phyloP scores from a whole-genome alignment of 768 basidiomycete genomes.

The Chalciporus sphaerocephalus region DNA sequence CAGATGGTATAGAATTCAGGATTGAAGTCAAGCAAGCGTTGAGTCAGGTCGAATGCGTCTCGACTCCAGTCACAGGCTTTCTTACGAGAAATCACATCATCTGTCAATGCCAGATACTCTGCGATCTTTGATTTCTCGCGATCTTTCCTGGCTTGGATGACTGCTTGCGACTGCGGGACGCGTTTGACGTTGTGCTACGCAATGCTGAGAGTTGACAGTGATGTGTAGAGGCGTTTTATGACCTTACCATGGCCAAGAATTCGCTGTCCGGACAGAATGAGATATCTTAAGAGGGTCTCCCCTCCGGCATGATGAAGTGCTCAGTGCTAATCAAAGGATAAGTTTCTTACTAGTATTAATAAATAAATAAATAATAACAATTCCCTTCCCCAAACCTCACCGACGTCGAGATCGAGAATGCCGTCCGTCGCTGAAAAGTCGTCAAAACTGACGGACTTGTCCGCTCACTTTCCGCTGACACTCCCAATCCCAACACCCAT shows the following conservation, averaged over 20 bases:
- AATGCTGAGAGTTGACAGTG: slow-evolving; percentile 1
- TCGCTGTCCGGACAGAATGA: neutral
- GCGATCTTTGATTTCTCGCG: slow-evolving; percentile 73
- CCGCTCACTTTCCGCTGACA: slow-evolving; percentile 74
- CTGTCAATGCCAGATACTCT: slow-evolving; percentile 65
- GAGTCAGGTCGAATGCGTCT: slow-evolving; percentile 77
- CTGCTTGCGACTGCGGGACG: slow-evolving; percentile 52
- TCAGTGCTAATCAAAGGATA: neutral
- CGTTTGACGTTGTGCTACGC: slow-evolving; percentile 69
- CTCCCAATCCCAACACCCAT: slow-evolving; percentile 78
- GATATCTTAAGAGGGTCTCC: neutral
- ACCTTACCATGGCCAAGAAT: slow-evolving; percentile 25
- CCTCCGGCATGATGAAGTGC: neutral
- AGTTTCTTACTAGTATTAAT: too few relatives aligned
- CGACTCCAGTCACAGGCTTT: slow-evolving; percentile 59
- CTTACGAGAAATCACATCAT: slow-evolving; percentile 64
- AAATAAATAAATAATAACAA: slow-evolving; percentile 8
- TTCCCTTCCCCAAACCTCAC: neutral
- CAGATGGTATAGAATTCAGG: slow-evolving; percentile 96
- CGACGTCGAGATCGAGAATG: slow-evolving; percentile 36
- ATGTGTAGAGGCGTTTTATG: neutral
- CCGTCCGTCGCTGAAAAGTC: slow-evolving; percentile 51
- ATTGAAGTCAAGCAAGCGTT: slow-evolving; percentile 72
- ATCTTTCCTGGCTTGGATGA: slow-evolving; percentile 58
- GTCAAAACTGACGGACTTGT: slow-evolving; percentile 48